A percentile compares a stretch with the other conserved stretches of the same genome.
phyloP scores from a whole-genome alignment of 106 monocot species.

The Cymbidium sinense region DNA sequence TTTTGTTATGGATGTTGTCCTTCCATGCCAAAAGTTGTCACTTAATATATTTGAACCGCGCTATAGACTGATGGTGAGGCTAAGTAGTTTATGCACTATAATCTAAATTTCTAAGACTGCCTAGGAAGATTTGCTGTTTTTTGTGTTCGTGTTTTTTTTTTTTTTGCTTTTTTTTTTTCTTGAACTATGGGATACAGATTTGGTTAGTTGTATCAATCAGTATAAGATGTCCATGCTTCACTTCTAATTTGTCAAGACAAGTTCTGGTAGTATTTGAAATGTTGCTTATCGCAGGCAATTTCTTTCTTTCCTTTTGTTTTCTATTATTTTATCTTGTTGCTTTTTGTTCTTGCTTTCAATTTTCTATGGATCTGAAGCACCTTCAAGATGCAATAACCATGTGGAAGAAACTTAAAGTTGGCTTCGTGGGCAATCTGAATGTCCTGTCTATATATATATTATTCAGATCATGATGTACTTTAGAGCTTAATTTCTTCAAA shows the following conservation, averaged over 20 bases:
- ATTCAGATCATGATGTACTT: background rate
- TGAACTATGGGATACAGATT: background rate
- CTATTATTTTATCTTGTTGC: too few species aligned
- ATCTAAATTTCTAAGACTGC: background rate
- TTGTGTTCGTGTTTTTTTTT: conserved; percentile 1
- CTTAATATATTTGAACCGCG: conserved; percentile 99
- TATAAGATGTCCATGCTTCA: too few species aligned
- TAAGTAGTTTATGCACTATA: background rate
- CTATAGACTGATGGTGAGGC: conserved; percentile 91
- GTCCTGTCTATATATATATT: background rate
- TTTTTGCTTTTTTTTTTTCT: background rate
- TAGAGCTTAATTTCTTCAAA: too few species aligned
- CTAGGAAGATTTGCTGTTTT: background rate
- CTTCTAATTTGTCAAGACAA: too few species aligned
- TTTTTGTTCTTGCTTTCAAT: too few species aligned
- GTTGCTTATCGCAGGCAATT: background rate
- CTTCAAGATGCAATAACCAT: background rate
- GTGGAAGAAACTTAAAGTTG: background rate
- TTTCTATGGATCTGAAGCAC: background rate
- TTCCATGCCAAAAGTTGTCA: conserved; percentile 88
- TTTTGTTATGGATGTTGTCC: conserved; percentile 98
- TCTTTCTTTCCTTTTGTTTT: background rate
- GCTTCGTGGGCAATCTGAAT: background rate
- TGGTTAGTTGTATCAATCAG: background rate
- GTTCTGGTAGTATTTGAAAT: background rate